These are phyloP conservation scores for Claviceps cyperi DNA, from an alignment of 2,329 filamentous ascomycete genomes.

Conservation along the genomic window DNA sequence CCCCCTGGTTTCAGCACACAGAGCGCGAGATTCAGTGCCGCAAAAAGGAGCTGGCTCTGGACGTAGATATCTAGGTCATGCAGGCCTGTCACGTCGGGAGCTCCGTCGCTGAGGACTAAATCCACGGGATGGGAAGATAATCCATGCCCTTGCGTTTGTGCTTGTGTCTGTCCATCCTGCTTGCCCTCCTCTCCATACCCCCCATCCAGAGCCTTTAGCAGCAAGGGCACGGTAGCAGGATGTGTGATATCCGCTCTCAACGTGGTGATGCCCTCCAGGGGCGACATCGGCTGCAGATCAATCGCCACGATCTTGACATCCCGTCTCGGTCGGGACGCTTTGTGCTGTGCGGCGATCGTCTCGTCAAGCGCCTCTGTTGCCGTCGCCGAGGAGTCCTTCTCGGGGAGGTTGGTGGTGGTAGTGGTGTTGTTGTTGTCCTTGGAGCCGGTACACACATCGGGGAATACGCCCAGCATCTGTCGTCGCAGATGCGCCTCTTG, in stretches of 20 bases:
- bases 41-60: constrained; percentile 87
- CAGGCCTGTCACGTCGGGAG: constrained; percentile 88
- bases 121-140: constrained; percentile 64
- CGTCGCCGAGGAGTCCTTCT: neutral
- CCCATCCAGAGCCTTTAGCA: constrained; percentile 72
- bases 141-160: neutral
- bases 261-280: constrained; percentile 81
- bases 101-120: constrained; percentile 86
- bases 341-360: neutral
- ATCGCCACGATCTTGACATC: constrained; percentile 92
- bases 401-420: too few relatives aligned
- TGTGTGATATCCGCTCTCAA: constrained; percentile 95
- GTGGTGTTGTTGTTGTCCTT: too few relatives aligned
- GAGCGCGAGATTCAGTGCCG: constrained; percentile 81
- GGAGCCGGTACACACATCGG: constrained; percentile 9
- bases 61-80: constrained; percentile 98
- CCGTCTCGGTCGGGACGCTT: constrained; percentile 30
- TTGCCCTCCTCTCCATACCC: constrained; percentile 35
- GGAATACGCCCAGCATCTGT: constrained; percentile 41
- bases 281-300: constrained; percentile 90
- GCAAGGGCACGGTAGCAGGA: constrained; percentile 80
- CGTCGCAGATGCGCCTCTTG: constrained; percentile 53
- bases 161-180: constrained; percentile 17
- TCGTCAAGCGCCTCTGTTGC: neutral
- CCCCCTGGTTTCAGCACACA: constrained; percentile 87